Percentiles rank a stretch among this genome's conserved stretches.
Conservation (phyloP, 371 early-diverging fungal genomes). For the Mucor piriformis region DNA sequence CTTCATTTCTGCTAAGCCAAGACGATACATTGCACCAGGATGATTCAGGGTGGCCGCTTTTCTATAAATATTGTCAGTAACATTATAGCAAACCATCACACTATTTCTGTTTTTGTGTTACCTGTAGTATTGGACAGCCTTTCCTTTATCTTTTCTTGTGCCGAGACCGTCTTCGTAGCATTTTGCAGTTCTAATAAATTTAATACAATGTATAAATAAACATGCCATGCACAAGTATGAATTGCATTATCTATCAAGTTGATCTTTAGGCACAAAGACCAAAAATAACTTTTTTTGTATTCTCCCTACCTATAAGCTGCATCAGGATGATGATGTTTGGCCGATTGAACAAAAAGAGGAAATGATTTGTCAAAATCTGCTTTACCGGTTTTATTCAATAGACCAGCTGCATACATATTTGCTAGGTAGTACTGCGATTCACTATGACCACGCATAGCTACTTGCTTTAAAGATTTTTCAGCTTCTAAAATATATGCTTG, state of each 20-base stretch:
- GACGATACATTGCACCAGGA: slow-evolving; percentile 73
- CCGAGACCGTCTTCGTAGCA: slow-evolving; percentile 73
- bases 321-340: slow-evolving; percentile 67
- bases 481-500: slow-evolving; percentile 54
- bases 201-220: slow-evolving; percentile 4
- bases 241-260: slow-evolving; percentile 1
- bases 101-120: slow-evolving; percentile 10
- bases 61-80: slow-evolving; percentile 28
- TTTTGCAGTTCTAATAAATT: slow-evolving; percentile 50
- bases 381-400: slow-evolving; percentile 43
- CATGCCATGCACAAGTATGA: not conserved
- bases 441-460: slow-evolving; percentile 59
- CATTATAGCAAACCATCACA: not conserved
- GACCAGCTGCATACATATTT: slow-evolving; percentile 62
- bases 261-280: not conserved
- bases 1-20: slow-evolving; percentile 70
- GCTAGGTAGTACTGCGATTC: slow-evolving; percentile 65
- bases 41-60: slow-evolving; percentile 72
- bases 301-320: slow-evolving; percentile 56
- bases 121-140: slow-evolving; percentile 68
- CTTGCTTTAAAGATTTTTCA: slow-evolving; percentile 54
- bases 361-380: slow-evolving; percentile 68
- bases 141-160: slow-evolving; percentile 52
- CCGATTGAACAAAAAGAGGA: slow-evolving; percentile 65
- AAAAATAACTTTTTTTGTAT: too few species aligned